These are phyloP conservation scores for Cladosporium sp. DNA, from an alignment of 2,329 filamentous ascomycete species.

Conservation along the genomic window DNA sequence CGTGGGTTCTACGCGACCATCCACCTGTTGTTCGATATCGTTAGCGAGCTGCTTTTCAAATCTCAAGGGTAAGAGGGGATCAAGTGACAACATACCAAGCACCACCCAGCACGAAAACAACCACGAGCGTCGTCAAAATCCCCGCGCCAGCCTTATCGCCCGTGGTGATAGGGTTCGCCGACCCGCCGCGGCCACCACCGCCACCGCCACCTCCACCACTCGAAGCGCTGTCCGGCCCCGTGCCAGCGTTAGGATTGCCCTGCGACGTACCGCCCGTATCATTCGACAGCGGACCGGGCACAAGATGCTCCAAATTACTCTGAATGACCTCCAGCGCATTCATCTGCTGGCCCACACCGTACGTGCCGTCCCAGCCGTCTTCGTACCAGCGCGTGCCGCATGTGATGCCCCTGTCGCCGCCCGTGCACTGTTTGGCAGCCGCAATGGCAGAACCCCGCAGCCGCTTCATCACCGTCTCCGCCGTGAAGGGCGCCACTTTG, in stretches of 20 bases:
- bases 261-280: conserved; percentile 49
- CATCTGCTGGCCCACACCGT: conserved; percentile 56
- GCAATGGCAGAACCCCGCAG: conserved; percentile 51
- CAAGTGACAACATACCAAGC: conserved; percentile 10
- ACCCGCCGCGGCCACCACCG: conserved; percentile 23
- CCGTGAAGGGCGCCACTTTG: conserved; percentile 56
- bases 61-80: not conserved
- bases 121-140: conserved; percentile 10
- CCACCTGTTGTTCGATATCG: conserved; percentile 7
- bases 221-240: conserved; percentile 26
- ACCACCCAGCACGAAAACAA: conserved; percentile 13
- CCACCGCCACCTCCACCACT: conserved; percentile 34
- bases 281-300: conserved; percentile 43
- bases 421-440: conserved; percentile 52
- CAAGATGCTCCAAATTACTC: conserved; percentile 37
- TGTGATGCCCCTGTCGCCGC: conserved; percentile 41
- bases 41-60: not conserved
- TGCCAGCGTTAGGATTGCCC: conserved; percentile 43
- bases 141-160: conserved; percentile 67
- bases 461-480: conserved; percentile 47
- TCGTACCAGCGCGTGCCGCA: conserved; percentile 43
- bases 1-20: conserved; percentile 13
- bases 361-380: conserved; percentile 41
- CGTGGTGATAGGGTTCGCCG: conserved; percentile 45
- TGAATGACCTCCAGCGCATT: conserved; percentile 51